A percentile compares a stretch with the other conserved stretches of the same genome.
Conservation (phyloP, 225 moss, liverwort and hornwort genomes). For the Marchantia polymorpha region DNA sequence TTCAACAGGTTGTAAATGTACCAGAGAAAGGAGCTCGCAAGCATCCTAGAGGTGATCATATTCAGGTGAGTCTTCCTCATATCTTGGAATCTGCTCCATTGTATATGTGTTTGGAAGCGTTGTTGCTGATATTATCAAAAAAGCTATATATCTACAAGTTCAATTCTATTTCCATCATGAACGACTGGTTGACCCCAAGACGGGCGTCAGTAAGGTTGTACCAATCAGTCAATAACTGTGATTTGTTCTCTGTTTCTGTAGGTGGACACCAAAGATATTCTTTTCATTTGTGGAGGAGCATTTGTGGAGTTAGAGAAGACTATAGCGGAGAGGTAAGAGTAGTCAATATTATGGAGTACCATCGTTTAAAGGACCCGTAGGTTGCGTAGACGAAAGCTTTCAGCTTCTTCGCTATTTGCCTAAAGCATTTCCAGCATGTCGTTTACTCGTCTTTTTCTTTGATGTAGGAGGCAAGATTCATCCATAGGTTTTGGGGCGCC, state of each 20-base stretch:
- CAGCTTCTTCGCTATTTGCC: neutral
- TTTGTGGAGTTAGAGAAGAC: conserved; percentile 96
- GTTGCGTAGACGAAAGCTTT: neutral
- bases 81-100: neutral
- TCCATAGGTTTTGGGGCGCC: conserved; percentile 96
- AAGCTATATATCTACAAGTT: too few species aligned
- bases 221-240: neutral
- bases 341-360: neutral
- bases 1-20: conserved; percentile 78
- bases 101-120: neutral
- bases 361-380: neutral
- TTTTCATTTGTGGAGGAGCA: conserved; percentile 97
- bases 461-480: conserved; percentile 89
- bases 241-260: conserved; percentile 31
- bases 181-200: too few species aligned
- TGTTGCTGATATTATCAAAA: neutral
- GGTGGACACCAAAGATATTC: conserved; percentile 98
- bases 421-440: neutral
- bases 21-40: conserved; percentile 98
- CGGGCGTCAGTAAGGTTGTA: neutral
- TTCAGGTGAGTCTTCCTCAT: conserved; percentile 58
- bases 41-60: conserved; percentile 95
- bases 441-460: neutral
- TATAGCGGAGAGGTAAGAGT: conserved; percentile 76
- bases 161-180: neutral